Percentiles rank a stretch among this genome's conserved stretches.
Evolutionary conservation across 2,329 filamentous ascomycete genomes (phyloP).

Genomic region (Fusarium pseudonygamai): DNA sequence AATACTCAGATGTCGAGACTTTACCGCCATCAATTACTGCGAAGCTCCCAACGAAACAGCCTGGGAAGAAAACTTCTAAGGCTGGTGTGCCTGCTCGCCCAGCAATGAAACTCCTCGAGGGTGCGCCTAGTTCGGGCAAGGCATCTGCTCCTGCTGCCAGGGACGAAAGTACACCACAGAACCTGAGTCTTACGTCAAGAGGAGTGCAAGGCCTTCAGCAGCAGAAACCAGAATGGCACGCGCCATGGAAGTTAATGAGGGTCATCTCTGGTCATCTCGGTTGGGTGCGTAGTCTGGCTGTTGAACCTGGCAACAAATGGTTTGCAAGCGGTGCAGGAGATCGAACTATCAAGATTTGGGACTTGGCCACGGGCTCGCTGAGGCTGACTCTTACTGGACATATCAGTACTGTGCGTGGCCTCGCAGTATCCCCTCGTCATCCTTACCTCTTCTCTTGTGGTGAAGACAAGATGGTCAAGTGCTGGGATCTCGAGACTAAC

Average conservation of each 20-base stretch:
- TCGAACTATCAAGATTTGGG: slow-evolving; percentile 98
- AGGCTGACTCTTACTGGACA: slow-evolving; percentile 90
- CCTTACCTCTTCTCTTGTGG: slow-evolving; percentile 98
- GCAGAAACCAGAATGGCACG: slow-evolving; percentile 91
- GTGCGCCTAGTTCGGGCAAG: slow-evolving; percentile 49
- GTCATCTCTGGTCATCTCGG: slow-evolving; percentile 97
- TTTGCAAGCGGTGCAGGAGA: slow-evolving; percentile 96
- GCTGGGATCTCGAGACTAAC: slow-evolving; percentile 99
- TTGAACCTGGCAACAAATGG: slow-evolving; percentile 97
- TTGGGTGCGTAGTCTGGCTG: slow-evolving; percentile 89
- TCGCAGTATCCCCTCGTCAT: slow-evolving; percentile 92
- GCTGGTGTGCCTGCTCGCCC: slow-evolving; percentile 53
- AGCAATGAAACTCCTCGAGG: slow-evolving; percentile 53
- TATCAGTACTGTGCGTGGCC: slow-evolving; percentile 90
- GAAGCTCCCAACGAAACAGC: slow-evolving; percentile 70
- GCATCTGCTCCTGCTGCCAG: slow-evolving; percentile 37
- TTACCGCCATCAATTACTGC: slow-evolving; percentile 81
- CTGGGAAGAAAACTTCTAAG: slow-evolving; percentile 54
- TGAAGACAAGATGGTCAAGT: slow-evolving; percentile 99
- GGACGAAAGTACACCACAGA: slow-evolving; percentile 37
- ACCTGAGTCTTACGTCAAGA: slow-evolving; percentile 47
- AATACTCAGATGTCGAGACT: slow-evolving; percentile 82
- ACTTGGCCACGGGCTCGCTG: slow-evolving; percentile 87
- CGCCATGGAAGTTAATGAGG: slow-evolving; percentile 97
- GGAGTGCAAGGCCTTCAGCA: slow-evolving; percentile 46